Evolutionary conservation across 805 yeast species (phyloP).

Genomic region (Maudiozyma bulderi): DNA sequence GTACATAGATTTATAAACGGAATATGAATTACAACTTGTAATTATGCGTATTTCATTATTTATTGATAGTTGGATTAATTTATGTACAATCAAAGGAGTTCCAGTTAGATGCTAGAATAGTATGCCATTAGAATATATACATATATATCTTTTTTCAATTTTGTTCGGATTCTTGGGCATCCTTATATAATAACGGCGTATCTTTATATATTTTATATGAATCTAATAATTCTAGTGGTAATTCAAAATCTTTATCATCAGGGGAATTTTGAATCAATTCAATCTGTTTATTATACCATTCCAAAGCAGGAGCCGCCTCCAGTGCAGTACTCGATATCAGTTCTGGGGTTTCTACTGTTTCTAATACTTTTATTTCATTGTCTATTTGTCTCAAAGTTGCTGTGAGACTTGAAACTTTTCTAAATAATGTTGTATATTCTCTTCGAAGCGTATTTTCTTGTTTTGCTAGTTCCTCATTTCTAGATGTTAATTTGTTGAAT

Average conservation of each 20-base stretch:
- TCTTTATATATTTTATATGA: conserved; percentile 21
- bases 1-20: too few species aligned
- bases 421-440: conserved; percentile 25
- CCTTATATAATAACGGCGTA: conserved; percentile 25
- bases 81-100: background rate
- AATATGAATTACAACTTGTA: too few species aligned
- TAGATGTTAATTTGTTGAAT: conserved; percentile 10
- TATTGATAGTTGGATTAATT: too few species aligned
- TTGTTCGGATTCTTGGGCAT: conserved; percentile 2
- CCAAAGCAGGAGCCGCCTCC: conserved; percentile 17
- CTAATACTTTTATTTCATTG: background rate
- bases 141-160: background rate
- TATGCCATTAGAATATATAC: background rate
- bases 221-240: conserved; percentile 21
- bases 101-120: too few species aligned
- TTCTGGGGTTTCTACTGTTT: conserved; percentile 4
- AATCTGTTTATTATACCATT: conserved; percentile 23
- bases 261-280: conserved; percentile 1
- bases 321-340: conserved; percentile 11
- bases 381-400: conserved; percentile 12
- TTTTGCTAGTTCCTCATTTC: conserved; percentile 25
- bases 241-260: conserved; percentile 6
- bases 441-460: conserved; percentile 23
- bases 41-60: too few species aligned
- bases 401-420: conserved; percentile 23